Evolutionary conservation across 31 red algal species (phyloP).

Genomic region (Odonthalia washingtoniensis): DNA sequence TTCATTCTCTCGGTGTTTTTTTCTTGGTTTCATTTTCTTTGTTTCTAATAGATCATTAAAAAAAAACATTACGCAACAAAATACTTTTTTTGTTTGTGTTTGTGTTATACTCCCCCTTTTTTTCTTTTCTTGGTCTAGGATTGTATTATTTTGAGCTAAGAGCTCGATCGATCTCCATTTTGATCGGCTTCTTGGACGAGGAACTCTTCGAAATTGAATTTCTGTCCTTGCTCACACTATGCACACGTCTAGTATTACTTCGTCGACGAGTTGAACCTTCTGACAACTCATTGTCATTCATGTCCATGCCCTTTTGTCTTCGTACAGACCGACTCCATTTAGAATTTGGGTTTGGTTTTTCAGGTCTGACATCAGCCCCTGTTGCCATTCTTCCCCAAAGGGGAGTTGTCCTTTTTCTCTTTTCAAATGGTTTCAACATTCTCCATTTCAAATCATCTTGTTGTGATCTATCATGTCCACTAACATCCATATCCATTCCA

Average conservation of each 20-base stretch:
- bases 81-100: no score
- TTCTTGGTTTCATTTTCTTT: no score
- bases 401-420: constrained; percentile 38
- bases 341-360: constrained; percentile 68
- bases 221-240: constrained; percentile 12
- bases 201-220: constrained; percentile 33
- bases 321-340: constrained; percentile 69
- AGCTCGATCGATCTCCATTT: constrained; percentile 52
- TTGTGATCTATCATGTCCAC: constrained; percentile 12
- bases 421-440: constrained; percentile 43
- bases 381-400: constrained; percentile 74
- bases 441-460: constrained; percentile 59
- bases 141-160: no score
- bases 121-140: no score
- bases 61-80: no score
- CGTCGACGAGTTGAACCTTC: background rate
- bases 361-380: constrained; percentile 63
- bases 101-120: no score
- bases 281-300: constrained; percentile 9
- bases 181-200: constrained; percentile 42
- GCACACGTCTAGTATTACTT: constrained; percentile 5
- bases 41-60: no score
- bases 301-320: background rate
- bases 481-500: constrained; percentile 3
- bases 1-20: no score